Conservation (phyloP, 139 green algal genomes). For the Chlamydomonas incerta region DNA sequence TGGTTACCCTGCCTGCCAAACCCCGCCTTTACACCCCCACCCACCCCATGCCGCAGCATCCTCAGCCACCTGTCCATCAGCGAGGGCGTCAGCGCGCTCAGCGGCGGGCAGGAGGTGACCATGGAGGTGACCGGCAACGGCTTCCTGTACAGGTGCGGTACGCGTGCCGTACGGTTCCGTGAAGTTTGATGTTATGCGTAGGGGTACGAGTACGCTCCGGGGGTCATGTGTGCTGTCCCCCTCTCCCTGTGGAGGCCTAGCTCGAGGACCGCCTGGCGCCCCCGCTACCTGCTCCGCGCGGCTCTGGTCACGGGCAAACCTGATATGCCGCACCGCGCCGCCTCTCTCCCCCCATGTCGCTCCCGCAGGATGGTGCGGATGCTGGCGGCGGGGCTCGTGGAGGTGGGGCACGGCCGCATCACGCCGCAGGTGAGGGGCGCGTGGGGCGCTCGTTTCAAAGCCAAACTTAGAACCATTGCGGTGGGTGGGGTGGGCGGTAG, state of each 20-base stretch:
- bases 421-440: neutral
- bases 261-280: neutral
- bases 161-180: no score
- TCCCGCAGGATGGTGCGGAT: conserved; percentile 40
- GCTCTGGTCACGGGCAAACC: neutral
- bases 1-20: no score
- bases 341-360: neutral
- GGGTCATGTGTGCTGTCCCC: fast-evolving
- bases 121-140: conserved; percentile 39
- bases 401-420: conserved; percentile 57
- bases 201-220: neutral
- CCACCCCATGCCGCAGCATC: neutral
- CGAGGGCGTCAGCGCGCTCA: conserved; percentile 23
- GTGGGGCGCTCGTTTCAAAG: no score
- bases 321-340: neutral
- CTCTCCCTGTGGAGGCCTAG: no score
- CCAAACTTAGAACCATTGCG: no score
- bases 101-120: conserved; percentile 43
- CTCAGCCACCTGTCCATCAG: conserved; percentile 1
- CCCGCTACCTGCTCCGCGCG: neutral
- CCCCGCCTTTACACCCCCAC: no score
- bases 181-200: no score
- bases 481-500: no score
- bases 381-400: conserved; percentile 52
- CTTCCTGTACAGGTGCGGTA: conserved; percentile 42